phyloP scores from a whole-genome alignment of 169 alveolate genomes.

The Plasmodium yoelii region DNA sequence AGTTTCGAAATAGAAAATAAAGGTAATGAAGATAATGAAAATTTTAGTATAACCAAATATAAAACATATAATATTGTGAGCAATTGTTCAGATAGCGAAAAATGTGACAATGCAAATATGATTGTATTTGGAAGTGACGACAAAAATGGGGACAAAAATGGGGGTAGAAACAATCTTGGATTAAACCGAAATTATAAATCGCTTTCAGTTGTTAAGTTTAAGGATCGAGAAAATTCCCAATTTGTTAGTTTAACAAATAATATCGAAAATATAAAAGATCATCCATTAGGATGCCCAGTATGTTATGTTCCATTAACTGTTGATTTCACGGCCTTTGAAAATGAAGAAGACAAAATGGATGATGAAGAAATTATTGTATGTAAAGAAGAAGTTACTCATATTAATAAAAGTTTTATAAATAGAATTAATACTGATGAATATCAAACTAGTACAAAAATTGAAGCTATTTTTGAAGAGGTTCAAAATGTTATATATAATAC shows the following conservation, averaged over 20 bases:
- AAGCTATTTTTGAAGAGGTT: constrained; percentile 87
- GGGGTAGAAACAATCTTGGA: constrained; percentile 31
- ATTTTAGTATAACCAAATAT: neutral
- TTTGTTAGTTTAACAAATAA: constrained; percentile 30
- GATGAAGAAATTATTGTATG: constrained; percentile 47
- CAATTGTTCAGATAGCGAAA: constrained; percentile 1
- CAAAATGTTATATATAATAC: constrained; percentile 75
- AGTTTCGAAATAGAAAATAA: constrained; percentile 83
- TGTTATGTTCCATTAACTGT: constrained; percentile 87
- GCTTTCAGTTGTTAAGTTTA: constrained; percentile 76
- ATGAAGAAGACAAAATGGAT: constrained; percentile 20
- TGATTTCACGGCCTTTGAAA: constrained; percentile 40
- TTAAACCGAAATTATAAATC: constrained; percentile 61
- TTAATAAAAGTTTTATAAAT: constrained; percentile 80
- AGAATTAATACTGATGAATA: constrained; percentile 84
- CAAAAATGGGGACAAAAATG: constrained; percentile 24
- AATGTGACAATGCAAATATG: neutral
- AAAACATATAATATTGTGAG: neutral
- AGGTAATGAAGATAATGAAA: constrained; percentile 6
- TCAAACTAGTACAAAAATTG: constrained; percentile 86
- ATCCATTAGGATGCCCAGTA: constrained; percentile 86
- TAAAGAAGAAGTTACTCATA: constrained; percentile 56
- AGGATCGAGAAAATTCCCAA: constrained; percentile 30
- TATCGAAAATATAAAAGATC: constrained; percentile 56
- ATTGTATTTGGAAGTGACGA: neutral